phyloP scores from a whole-genome alignment of 202 grass and related monocot species.

The Setaria italica region DNA sequence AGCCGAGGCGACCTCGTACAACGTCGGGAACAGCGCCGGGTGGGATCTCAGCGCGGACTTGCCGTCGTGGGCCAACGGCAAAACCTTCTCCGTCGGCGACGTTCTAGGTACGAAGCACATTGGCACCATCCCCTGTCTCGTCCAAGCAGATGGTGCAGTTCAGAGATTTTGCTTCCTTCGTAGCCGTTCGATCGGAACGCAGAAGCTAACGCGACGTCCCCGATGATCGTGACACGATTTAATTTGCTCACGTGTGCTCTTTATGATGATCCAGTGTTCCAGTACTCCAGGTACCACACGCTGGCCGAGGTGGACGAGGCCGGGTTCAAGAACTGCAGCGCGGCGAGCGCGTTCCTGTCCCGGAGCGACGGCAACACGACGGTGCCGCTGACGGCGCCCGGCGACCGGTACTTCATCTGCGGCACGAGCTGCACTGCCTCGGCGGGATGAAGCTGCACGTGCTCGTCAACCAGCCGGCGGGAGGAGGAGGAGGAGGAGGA shows the following conservation, averaged over 20 bases:
- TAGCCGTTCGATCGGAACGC: background rate
- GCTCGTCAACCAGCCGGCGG: slow-evolving; percentile 33
- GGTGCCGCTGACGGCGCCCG: slow-evolving; percentile 58
- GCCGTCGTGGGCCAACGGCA: slow-evolving; percentile 61
- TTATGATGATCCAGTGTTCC: slow-evolving; percentile 56
- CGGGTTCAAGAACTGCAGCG: slow-evolving; percentile 72
- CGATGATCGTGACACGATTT: background rate
- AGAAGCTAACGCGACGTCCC: background rate
- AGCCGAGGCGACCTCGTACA: slow-evolving; percentile 54
- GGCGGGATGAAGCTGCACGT: slow-evolving; percentile 79
- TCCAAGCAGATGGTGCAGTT: background rate
- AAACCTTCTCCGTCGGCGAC: slow-evolving; percentile 70
- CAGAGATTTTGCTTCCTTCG: background rate
- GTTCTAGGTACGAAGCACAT: slow-evolving; percentile 55
- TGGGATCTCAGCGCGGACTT: slow-evolving; percentile 83
- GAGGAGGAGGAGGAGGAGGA: background rate
- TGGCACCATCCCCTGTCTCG: background rate
- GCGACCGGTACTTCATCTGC: slow-evolving; percentile 77
- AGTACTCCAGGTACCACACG: slow-evolving; percentile 72
- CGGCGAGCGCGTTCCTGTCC: slow-evolving; percentile 44
- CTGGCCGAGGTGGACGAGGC: slow-evolving; percentile 68
- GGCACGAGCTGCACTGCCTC: slow-evolving; percentile 65
- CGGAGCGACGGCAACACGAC: slow-evolving; percentile 76
- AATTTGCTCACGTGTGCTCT: background rate
- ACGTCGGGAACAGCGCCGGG: slow-evolving; percentile 70